Conservation (phyloP, 1,284 basidiomycete genomes). For the Microbotryomycetes sp. region DNA sequence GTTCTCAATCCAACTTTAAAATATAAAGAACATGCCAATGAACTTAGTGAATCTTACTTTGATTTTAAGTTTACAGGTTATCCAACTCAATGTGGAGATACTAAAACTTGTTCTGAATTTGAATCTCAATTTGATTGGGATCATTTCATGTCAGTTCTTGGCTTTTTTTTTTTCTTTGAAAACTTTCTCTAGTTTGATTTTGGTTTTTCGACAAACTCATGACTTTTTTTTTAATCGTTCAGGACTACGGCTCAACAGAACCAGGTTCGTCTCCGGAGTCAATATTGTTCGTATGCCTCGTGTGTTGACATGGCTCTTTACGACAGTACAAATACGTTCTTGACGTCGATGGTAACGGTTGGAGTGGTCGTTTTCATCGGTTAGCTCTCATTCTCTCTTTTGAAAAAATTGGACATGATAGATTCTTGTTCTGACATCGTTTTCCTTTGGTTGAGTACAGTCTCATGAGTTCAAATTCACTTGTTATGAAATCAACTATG, state of each 20-base stretch:
- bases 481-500: slow-evolving; percentile 58
- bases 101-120: slow-evolving; percentile 7
- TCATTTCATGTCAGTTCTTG: slow-evolving; percentile 10
- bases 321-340: slow-evolving; percentile 44
- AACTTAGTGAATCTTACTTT: slow-evolving; percentile 15
- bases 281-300: too few relatives aligned
- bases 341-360: slow-evolving; percentile 48
- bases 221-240: neutral
- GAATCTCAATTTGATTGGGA: slow-evolving; percentile 21
- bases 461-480: slow-evolving; percentile 56
- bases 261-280: too few relatives aligned
- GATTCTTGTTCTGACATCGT: neutral
- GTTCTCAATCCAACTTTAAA: neutral
- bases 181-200: neutral
- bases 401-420: neutral
- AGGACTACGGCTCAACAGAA: slow-evolving; percentile 18
- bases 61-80: slow-evolving; percentile 23
- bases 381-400: neutral
- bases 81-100: slow-evolving; percentile 19
- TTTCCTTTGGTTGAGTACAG: slow-evolving; percentile 31
- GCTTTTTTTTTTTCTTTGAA: too few relatives aligned
- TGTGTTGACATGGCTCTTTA: neutral
- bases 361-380: slow-evolving; percentile 39
- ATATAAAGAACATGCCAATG: neutral
- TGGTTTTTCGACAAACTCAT: neutral